A percentile compares a stretch with the other conserved stretches of the same genome.
These are phyloP conservation scores for Delphinella strobiligena DNA, from an alignment of 2,329 filamentous ascomycete species.

Conservation along the genomic window DNA sequence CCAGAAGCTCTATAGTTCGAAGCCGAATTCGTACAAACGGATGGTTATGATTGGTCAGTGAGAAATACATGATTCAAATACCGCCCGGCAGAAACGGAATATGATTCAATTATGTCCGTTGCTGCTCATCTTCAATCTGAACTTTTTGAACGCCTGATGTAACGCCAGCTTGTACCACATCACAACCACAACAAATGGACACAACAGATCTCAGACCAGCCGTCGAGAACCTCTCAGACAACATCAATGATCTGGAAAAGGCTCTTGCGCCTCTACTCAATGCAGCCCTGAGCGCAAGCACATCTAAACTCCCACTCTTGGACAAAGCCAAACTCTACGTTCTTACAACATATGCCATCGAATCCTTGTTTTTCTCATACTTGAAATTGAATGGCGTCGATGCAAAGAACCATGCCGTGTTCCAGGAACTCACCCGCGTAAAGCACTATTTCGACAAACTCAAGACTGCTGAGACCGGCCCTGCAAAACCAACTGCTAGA, in stretches of 20 bases:
- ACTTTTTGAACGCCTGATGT: constrained; percentile 5
- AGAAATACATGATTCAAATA: too few relatives aligned
- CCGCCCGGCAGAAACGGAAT: background rate
- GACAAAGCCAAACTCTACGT: constrained; percentile 92
- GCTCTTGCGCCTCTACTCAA: constrained; percentile 62
- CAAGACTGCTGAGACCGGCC: constrained; percentile 57
- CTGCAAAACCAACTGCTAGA: constrained; percentile 44
- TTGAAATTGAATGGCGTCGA: constrained; percentile 68
- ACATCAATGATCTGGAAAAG: constrained; percentile 68
- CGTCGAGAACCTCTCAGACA: constrained; percentile 53
- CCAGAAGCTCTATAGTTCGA: too few relatives aligned
- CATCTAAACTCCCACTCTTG: constrained; percentile 74
- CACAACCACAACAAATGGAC: constrained; percentile 32
- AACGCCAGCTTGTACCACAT: constrained; percentile 1
- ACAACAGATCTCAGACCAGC: constrained; percentile 50
- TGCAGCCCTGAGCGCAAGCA: constrained; percentile 50
- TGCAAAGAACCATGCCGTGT: constrained; percentile 74
- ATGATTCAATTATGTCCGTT: background rate
- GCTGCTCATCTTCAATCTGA: constrained; percentile 1
- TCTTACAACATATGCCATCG: constrained; percentile 77
- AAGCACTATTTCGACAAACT: constrained; percentile 92
- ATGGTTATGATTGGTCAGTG: constrained; percentile 4
- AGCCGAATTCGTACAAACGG: background rate
- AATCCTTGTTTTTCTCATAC: constrained; percentile 78
- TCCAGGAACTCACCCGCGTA: constrained; percentile 72